These are phyloP conservation scores for Pyrenophora seminiperda DNA, from an alignment of 2,329 filamentous ascomycete genomes.

Conservation along the genomic window DNA sequence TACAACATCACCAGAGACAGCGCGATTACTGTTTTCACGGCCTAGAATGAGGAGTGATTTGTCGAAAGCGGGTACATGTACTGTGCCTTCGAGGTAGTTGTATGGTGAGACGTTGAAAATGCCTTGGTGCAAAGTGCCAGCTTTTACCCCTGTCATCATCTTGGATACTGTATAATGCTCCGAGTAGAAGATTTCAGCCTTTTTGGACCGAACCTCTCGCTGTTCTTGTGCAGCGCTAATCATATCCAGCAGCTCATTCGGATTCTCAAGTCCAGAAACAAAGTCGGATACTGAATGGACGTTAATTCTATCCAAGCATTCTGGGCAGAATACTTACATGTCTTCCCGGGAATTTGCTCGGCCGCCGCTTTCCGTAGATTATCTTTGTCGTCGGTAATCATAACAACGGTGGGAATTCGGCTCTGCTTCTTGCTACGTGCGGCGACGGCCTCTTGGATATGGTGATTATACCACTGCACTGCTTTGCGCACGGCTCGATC, in stretches of 20 bases:
- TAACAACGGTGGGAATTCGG: conserved; percentile 77
- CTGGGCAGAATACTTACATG: conserved; percentile 43
- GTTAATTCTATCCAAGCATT: conserved; percentile 14
- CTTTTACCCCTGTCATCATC: conserved; percentile 92
- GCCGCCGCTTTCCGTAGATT: conserved; percentile 81
- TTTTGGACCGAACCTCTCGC: conserved; percentile 66
- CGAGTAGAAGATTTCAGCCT: conserved; percentile 77
- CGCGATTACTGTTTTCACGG: conserved; percentile 93
- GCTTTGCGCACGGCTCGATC: conserved; percentile 87
- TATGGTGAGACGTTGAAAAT: conserved; percentile 96
- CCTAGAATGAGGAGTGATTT: conserved; percentile 87
- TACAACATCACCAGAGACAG: conserved; percentile 88
- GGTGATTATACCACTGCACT: conserved; percentile 87
- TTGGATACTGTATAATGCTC: conserved; percentile 89
- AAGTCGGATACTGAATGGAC: conserved; percentile 63
- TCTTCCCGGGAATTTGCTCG: conserved; percentile 73
- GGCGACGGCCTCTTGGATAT: conserved; percentile 69
- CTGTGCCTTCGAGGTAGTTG: conserved; percentile 94
- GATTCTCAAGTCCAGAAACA: conserved; percentile 80
- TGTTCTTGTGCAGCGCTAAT: conserved; percentile 79
- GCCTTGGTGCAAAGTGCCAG: conserved; percentile 87
- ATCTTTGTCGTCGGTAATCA: conserved; percentile 91
- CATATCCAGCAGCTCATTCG: conserved; percentile 88
- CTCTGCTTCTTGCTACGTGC: conserved; percentile 56
- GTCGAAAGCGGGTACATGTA: conserved; percentile 87